Conservation (phyloP, 768 basidiomycete genomes). For the Amanita fuliginea region DNA sequence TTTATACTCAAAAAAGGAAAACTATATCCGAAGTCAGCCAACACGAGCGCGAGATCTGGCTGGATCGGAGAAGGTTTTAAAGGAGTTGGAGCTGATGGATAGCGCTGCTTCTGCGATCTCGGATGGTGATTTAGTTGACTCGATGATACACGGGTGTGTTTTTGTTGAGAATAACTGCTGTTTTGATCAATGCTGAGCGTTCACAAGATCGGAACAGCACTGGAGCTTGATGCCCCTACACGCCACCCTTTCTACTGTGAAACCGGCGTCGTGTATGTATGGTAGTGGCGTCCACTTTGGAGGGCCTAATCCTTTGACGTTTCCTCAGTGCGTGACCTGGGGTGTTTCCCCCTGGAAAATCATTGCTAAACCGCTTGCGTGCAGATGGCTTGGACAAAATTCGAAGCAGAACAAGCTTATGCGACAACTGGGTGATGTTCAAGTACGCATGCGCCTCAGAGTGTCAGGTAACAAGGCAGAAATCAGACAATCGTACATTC, state of each 20-base stretch:
- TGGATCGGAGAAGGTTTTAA: slow-evolving; percentile 56
- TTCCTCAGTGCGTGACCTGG: slow-evolving; percentile 62
- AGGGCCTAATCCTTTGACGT: slow-evolving; percentile 56
- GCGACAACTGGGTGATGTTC: slow-evolving; percentile 79
- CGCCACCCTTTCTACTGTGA: slow-evolving; percentile 81
- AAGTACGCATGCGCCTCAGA: slow-evolving; percentile 90
- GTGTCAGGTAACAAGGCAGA: slow-evolving; percentile 86
- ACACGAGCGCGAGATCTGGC: slow-evolving; percentile 42
- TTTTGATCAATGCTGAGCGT: slow-evolving; percentile 1
- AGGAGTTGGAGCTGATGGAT: slow-evolving; percentile 72
- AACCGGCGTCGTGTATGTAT: slow-evolving; percentile 77
- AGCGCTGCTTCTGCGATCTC: slow-evolving; percentile 88
- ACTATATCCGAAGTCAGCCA: slow-evolving; percentile 83
- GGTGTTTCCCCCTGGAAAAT: slow-evolving; percentile 1
- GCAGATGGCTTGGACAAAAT: slow-evolving; percentile 95
- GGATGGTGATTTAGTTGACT: slow-evolving; percentile 89
- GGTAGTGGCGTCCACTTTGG: slow-evolving; percentile 60
- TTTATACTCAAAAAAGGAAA: slow-evolving; percentile 52
- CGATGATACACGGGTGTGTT: slow-evolving; percentile 82
- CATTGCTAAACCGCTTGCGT: not conserved
- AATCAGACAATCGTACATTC: slow-evolving; percentile 86
- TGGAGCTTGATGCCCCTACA: slow-evolving; percentile 95
- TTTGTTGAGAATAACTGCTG: not conserved
- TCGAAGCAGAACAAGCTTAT: slow-evolving; percentile 81
- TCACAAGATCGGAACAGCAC: slow-evolving; percentile 76